A percentile compares a stretch with the other conserved stretches of the same genome.
These are phyloP conservation scores for Trametes meyenii DNA, from an alignment of 768 basidiomycete species.

Conservation along the genomic window DNA sequence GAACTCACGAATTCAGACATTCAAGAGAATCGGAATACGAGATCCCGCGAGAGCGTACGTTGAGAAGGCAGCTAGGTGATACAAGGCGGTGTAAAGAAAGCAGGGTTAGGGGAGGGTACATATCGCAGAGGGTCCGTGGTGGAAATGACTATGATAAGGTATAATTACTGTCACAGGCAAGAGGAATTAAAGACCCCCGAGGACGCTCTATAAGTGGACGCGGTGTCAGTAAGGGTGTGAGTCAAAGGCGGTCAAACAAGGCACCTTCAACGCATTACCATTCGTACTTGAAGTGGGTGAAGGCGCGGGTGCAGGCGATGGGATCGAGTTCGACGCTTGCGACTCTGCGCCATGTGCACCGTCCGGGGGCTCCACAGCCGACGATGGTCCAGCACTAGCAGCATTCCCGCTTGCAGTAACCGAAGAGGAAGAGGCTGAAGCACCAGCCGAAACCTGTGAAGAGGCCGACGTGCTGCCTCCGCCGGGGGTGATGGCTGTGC, in stretches of 20 bases:
- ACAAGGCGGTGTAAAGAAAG: slow-evolving; percentile 8
- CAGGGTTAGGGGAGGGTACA: neutral
- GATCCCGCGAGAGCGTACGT: neutral
- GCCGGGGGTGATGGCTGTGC: neutral
- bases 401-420: neutral
- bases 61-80: neutral
- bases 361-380: neutral
- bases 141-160: neutral
- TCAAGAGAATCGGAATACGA: no score
- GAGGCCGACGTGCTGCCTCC: neutral
- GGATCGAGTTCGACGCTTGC: neutral
- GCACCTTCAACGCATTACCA: neutral
- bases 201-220: neutral
- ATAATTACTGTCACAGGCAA: neutral
- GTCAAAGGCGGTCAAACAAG: neutral
- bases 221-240: neutral
- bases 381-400: neutral
- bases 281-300: neutral
- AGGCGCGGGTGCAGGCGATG: neutral
- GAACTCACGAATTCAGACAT: no score
- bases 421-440: neutral
- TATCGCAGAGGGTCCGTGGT: neutral
- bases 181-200: neutral
- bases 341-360: neutral
- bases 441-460: neutral